A percentile compares a stretch with the other conserved stretches of the same genome.
Conservation (phyloP, 1,284 basidiomycete genomes). For the Xerocomus amazonicus region DNA sequence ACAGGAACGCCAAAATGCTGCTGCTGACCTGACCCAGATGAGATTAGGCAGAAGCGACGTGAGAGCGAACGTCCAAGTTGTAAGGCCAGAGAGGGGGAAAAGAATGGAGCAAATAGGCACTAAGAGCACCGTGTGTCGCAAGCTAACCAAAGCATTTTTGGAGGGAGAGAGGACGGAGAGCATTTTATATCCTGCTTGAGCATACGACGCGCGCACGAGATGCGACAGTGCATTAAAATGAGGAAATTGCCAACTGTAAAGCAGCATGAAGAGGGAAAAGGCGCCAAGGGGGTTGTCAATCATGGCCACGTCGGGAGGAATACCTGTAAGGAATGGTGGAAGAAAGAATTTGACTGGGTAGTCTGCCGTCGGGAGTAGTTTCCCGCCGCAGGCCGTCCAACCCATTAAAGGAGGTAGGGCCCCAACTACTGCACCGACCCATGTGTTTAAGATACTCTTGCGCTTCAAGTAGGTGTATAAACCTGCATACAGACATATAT, state of each 20-base stretch:
- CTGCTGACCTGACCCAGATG: conserved; percentile 68
- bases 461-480: conserved; percentile 95
- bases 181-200: conserved; percentile 94
- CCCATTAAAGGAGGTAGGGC: conserved; percentile 96
- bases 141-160: conserved; percentile 82
- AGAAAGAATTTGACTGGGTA: conserved; percentile 58
- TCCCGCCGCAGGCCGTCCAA: conserved; percentile 92
- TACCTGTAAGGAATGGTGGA: conserved; percentile 44
- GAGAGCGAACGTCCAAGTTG: conserved; percentile 83
- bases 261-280: conserved; percentile 71
- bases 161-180: conserved; percentile 77
- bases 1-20: conserved; percentile 69
- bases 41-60: conserved; percentile 78
- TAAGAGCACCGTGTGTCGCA: conserved; percentile 81
- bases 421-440: conserved; percentile 93
- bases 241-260: conserved; percentile 99
- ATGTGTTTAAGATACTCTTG: conserved; percentile 87
- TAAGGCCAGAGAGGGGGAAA: conserved; percentile 83
- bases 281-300: conserved; percentile 78
- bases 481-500: conserved; percentile 89
- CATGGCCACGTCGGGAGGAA: conserved; percentile 43
- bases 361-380: conserved; percentile 61
- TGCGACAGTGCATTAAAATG: conserved; percentile 97
- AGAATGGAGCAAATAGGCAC: conserved; percentile 80
- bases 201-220: conserved; percentile 85